Percentiles rank a stretch among this genome's conserved stretches.
Evolutionary conservation across 768 basidiomycete species (phyloP).

Genomic region (Postia placenta): DNA sequence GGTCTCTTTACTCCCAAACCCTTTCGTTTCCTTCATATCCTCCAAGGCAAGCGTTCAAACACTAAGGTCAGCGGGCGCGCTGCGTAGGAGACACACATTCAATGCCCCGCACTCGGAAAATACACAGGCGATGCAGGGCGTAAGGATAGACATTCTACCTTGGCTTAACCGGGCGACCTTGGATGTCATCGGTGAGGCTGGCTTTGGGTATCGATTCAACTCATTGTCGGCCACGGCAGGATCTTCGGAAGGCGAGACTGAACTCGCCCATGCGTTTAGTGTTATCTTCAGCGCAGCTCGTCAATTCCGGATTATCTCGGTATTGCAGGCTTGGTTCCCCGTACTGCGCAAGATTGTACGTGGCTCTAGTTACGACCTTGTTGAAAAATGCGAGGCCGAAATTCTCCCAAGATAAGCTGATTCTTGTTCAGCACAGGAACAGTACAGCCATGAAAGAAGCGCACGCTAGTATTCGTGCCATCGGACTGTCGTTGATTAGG

Average conservation of each 20-base stretch:
- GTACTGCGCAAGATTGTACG: conserved; percentile 47
- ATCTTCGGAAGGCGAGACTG: conserved; percentile 35
- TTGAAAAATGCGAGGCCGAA: background rate
- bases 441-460: conserved; percentile 37
- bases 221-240: conserved; percentile 35
- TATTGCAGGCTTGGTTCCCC: conserved; percentile 55
- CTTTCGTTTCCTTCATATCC: conserved; percentile 18
- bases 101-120: too few relatives aligned
- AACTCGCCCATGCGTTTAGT: conserved; percentile 50
- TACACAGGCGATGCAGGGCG: too few relatives aligned
- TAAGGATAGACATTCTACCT: conserved; percentile 47
- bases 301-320: conserved; percentile 45
- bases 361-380: conserved; percentile 13
- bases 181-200: conserved; percentile 73
- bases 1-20: conserved; percentile 17
- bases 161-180: conserved; percentile 67
- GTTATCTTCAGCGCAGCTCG: conserved; percentile 48
- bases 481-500: conserved; percentile 47
- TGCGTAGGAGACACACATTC: too few relatives aligned
- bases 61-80: too few relatives aligned
- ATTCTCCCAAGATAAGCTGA: background rate
- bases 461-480: conserved; percentile 41
- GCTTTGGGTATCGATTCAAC: conserved; percentile 52
- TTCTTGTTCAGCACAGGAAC: conserved; percentile 35
- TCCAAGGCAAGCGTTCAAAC: conserved; percentile 11